Percentiles rank a stretch among this genome's conserved stretches.
Evolutionary conservation across 164 flowering plant genomes (phyloP).

Genomic region (Vitis rotundifolia): DNA sequence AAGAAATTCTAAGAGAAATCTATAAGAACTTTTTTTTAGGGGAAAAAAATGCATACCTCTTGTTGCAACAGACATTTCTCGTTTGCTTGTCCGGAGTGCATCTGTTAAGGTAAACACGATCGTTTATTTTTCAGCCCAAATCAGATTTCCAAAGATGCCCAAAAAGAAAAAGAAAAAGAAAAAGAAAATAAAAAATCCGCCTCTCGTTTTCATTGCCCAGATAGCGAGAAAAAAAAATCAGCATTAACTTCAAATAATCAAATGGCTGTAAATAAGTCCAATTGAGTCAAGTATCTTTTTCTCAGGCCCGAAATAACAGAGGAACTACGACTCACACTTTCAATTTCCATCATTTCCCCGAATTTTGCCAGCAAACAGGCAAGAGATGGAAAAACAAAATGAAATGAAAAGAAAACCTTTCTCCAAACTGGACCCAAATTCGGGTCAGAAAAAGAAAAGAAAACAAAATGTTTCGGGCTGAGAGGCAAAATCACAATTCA

Average conservation of each 20-base stretch:
- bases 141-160: background rate
- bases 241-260: background rate
- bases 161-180: background rate
- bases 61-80: slow-evolving; percentile 85
- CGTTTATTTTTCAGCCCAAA: background rate
- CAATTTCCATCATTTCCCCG: background rate
- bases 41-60: slow-evolving; percentile 39
- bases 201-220: background rate
- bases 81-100: slow-evolving; percentile 72
- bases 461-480: no score
- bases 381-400: background rate
- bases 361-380: background rate
- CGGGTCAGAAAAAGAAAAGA: background rate
- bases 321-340: background rate
- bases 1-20: background rate
- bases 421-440: background rate
- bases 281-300: background rate
- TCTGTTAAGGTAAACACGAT: slow-evolving; percentile 37
- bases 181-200: background rate
- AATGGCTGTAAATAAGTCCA: background rate
- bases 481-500: no score
- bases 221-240: background rate
- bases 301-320: background rate
- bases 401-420: background rate
- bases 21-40: background rate